These are phyloP conservation scores for Neurospora discreta DNA, from an alignment of 495 filamentous ascomycete genomes.

Conservation along the genomic window DNA sequence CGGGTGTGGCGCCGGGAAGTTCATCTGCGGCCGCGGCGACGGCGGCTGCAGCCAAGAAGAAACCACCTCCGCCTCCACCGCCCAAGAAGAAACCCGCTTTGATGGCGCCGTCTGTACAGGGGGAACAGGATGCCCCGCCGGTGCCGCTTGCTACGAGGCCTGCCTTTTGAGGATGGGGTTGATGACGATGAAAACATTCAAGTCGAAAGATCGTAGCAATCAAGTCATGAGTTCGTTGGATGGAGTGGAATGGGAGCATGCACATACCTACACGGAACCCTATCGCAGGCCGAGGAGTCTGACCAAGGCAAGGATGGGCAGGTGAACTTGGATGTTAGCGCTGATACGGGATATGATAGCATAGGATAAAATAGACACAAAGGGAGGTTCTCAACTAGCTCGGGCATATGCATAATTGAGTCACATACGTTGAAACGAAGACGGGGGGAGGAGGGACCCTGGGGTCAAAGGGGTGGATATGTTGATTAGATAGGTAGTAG, in stretches of 20 bases:
- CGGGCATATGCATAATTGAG: too few relatives aligned
- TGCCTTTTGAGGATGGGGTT: conserved; percentile 14
- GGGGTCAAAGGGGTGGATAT: too few relatives aligned
- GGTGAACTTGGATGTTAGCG: neutral
- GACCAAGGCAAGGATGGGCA: neutral
- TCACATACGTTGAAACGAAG: too few relatives aligned
- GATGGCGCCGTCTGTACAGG: neutral
- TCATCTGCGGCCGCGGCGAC: conserved; percentile 15
- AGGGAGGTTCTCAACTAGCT: too few relatives aligned
- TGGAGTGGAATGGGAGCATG: neutral
- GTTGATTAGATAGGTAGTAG: neutral
- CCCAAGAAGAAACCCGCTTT: conserved; percentile 27
- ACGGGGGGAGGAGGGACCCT: too few relatives aligned
- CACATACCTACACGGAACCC: neutral
- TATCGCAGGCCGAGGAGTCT: neutral
- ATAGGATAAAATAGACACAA: too few relatives aligned
- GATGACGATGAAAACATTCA: neutral
- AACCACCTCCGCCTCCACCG: conserved; percentile 61
- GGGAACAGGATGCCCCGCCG: conserved; percentile 11
- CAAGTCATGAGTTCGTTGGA: neutral
- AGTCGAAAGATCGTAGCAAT: neutral
- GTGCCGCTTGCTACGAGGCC: conserved; percentile 35
- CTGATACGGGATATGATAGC: too few relatives aligned
- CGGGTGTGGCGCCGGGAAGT: neutral
- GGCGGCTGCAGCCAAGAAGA: conserved; percentile 38